These are phyloP conservation scores for Penicillium freii DNA, from an alignment of 2,329 filamentous ascomycete species.

Conservation along the genomic window DNA sequence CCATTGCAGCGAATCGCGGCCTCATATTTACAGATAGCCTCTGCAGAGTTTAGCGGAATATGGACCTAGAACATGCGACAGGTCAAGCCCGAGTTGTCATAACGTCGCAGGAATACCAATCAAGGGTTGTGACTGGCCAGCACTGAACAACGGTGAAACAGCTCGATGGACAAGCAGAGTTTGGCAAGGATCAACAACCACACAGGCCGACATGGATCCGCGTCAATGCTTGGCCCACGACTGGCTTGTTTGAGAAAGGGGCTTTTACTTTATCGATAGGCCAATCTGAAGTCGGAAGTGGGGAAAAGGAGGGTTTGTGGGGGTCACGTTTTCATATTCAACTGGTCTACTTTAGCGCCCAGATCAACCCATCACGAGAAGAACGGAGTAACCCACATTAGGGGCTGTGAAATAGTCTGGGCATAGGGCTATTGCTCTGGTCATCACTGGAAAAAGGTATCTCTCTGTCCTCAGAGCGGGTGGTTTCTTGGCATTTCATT, in stretches of 20 bases:
- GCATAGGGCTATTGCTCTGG: background rate
- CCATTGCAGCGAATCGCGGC: background rate
- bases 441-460: background rate
- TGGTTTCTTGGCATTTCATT: conserved; percentile 17
- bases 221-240: conserved; percentile 7
- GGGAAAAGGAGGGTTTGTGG: conserved; percentile 2
- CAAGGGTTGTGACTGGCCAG: conserved; percentile 13
- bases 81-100: conserved; percentile 2
- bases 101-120: conserved; percentile 6
- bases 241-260: conserved; percentile 18
- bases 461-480: background rate
- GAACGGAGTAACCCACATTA: background rate
- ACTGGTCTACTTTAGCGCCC: conserved; percentile 6
- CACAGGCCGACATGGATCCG: conserved; percentile 10
- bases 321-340: background rate
- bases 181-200: conserved; percentile 13
- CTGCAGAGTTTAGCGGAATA: background rate
- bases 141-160: conserved; percentile 21
- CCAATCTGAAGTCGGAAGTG: conserved; percentile 13
- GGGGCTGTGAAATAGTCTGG: background rate
- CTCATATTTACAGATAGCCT: background rate
- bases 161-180: background rate
- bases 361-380: background rate
- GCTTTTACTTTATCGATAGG: conserved; percentile 12
- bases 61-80: conserved; percentile 15